Conservation (phyloP, 2,329 filamentous ascomycete species). For the Alternaria triticimaculans region DNA sequence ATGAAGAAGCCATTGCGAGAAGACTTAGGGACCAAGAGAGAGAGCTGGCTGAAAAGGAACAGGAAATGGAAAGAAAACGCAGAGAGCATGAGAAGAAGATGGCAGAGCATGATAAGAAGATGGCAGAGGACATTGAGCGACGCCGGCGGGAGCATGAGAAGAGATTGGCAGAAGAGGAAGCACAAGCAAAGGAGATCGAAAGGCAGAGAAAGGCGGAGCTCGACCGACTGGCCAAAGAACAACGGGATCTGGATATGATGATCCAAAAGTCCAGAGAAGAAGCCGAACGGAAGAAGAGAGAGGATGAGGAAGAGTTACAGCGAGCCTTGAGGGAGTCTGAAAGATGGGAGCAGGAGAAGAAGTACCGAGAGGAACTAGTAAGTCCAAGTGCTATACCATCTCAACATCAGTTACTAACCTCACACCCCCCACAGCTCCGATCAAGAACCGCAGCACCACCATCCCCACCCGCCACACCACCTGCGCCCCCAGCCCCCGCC, state of each 20-base stretch:
- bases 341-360: not conserved
- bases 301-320: constrained; percentile 17
- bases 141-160: constrained; percentile 4
- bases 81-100: not conserved
- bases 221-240: constrained; percentile 5
- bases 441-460: constrained; percentile 6
- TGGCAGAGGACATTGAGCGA: not conserved
- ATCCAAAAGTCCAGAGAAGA: constrained; percentile 17
- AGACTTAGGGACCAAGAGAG: not conserved
- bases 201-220: constrained; percentile 6
- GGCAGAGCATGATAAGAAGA: too few species aligned
- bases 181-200: not conserved
- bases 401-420: constrained; percentile 1
- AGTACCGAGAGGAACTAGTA: constrained; percentile 9
- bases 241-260: constrained; percentile 13
- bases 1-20: not conserved
- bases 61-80: constrained; percentile 7
- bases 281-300: constrained; percentile 1
- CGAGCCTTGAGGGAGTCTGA: constrained; percentile 9
- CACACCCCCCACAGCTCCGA: not conserved
- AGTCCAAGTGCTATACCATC: not conserved
- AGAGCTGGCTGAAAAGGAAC: not conserved
- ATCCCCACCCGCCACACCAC: constrained; percentile 9
- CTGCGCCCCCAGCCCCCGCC: constrained; percentile 7
- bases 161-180: not conserved